phyloP scores from a whole-genome alignment of 2,329 filamentous ascomycete species.

The Aureobasidium uvarum region DNA sequence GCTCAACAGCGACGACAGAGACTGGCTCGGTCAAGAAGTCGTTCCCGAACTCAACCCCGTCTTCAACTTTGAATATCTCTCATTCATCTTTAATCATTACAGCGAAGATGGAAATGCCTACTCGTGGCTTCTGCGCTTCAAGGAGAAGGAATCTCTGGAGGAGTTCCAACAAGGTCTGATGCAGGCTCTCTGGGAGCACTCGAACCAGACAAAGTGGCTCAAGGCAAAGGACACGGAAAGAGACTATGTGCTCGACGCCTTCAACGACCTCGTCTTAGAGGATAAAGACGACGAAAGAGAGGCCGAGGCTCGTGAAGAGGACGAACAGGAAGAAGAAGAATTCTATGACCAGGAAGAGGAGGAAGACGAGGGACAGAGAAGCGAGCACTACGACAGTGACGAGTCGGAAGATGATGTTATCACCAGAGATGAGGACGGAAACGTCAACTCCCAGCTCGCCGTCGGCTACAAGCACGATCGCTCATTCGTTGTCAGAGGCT shows the following conservation, averaged over 20 bases:
- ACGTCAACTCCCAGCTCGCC: constrained; percentile 88
- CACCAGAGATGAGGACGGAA: constrained; percentile 68
- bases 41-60: constrained; percentile 93
- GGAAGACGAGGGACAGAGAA: constrained; percentile 63
- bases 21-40: constrained; percentile 85
- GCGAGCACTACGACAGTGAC: constrained; percentile 71
- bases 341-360: constrained; percentile 63
- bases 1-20: constrained; percentile 69
- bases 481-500: constrained; percentile 93
- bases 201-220: constrained; percentile 90
- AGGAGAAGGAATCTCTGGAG: constrained; percentile 75
- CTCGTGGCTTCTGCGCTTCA: constrained; percentile 93
- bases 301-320: constrained; percentile 54
- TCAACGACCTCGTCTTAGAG: constrained; percentile 91
- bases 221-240: constrained; percentile 90
- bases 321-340: constrained; percentile 55
- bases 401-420: constrained; percentile 78
- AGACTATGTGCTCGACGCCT: constrained; percentile 92
- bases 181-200: constrained; percentile 93
- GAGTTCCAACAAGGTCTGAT: constrained; percentile 91
- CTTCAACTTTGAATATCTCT: constrained; percentile 98
- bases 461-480: constrained; percentile 97
- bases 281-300: constrained; percentile 58
- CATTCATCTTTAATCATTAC: constrained; percentile 99
- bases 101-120: constrained; percentile 82